Evolutionary conservation across 2,329 filamentous ascomycete species (phyloP).

Genomic region (Aspergillus uvarum): DNA sequence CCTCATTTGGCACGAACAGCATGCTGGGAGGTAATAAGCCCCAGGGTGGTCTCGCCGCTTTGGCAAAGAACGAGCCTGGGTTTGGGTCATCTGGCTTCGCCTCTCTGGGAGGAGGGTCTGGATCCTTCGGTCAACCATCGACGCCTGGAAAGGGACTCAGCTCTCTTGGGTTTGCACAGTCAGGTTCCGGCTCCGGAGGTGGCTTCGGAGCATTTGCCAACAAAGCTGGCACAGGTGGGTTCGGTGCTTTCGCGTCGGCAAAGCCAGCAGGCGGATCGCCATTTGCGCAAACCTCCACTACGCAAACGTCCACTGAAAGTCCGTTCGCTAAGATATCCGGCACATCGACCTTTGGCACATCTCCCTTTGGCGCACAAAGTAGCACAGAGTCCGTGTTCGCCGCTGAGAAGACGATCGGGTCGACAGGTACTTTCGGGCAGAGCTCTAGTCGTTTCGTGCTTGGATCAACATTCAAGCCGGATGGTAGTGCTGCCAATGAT

Average conservation of each 20-base stretch:
- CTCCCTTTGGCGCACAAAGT: constrained; percentile 32
- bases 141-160: constrained; percentile 26
- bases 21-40: constrained; percentile 25
- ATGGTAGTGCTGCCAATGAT: constrained; percentile 42
- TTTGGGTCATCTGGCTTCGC: constrained; percentile 38
- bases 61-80: constrained; percentile 20
- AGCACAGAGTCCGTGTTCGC: constrained; percentile 28
- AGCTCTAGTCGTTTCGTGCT: constrained; percentile 40
- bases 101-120: constrained; percentile 13
- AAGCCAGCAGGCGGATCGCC: constrained; percentile 24
- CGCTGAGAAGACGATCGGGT: constrained; percentile 26
- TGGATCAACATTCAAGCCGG: constrained; percentile 47
- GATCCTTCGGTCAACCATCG: constrained; percentile 35
- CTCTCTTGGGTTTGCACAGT: constrained; percentile 23
- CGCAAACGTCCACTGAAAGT: constrained; percentile 23
- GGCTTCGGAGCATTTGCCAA: constrained; percentile 39
- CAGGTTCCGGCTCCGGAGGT: constrained; percentile 22
- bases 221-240: constrained; percentile 23
- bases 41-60: constrained; percentile 36
- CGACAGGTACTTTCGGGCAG: constrained; percentile 33
- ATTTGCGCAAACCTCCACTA: constrained; percentile 29
- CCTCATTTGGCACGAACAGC: constrained; percentile 31
- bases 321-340: constrained; percentile 32
- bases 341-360: constrained; percentile 11
- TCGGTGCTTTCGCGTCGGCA: constrained; percentile 24